These are phyloP conservation scores for Endocalyx cinctus DNA, from an alignment of 2,329 filamentous ascomycete species.

Conservation along the genomic window DNA sequence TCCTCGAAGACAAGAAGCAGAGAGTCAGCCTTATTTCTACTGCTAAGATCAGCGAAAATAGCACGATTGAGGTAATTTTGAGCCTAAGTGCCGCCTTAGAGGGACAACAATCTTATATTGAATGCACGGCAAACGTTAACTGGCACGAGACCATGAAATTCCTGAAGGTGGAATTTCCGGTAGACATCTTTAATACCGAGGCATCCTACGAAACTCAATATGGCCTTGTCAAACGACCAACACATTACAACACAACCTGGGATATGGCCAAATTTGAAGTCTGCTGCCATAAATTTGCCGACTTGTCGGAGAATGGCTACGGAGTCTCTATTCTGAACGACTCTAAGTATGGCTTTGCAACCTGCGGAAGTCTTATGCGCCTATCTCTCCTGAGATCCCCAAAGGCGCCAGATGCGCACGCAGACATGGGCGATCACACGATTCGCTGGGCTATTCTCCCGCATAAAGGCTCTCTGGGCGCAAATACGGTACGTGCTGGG, in stretches of 20 bases:
- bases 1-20: conserved; percentile 68
- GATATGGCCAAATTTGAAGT: conserved; percentile 98
- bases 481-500: conserved; percentile 73
- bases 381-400: conserved; percentile 80
- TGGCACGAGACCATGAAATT: conserved; percentile 98
- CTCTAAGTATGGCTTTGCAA: conserved; percentile 94
- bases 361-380: conserved; percentile 82
- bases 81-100: conserved; percentile 67
- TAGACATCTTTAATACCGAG: conserved; percentile 84
- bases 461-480: conserved; percentile 67
- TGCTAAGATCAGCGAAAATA: conserved; percentile 82
- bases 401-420: conserved; percentile 88
- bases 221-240: conserved; percentile 81
- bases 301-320: conserved; percentile 81
- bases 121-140: conserved; percentile 82
- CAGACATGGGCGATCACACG: conserved; percentile 85
- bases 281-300: conserved; percentile 91
- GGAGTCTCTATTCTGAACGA: conserved; percentile 93
- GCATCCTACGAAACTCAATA: conserved; percentile 95
- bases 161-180: conserved; percentile 97
- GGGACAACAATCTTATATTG: conserved; percentile 64
- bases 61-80: conserved; percentile 82
- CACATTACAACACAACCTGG: conserved; percentile 97
- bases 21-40: conserved; percentile 78
- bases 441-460: conserved; percentile 91